Evolutionary conservation across 768 basidiomycete species (phyloP).

Genomic region (Tubosaeta sp.): DNA sequence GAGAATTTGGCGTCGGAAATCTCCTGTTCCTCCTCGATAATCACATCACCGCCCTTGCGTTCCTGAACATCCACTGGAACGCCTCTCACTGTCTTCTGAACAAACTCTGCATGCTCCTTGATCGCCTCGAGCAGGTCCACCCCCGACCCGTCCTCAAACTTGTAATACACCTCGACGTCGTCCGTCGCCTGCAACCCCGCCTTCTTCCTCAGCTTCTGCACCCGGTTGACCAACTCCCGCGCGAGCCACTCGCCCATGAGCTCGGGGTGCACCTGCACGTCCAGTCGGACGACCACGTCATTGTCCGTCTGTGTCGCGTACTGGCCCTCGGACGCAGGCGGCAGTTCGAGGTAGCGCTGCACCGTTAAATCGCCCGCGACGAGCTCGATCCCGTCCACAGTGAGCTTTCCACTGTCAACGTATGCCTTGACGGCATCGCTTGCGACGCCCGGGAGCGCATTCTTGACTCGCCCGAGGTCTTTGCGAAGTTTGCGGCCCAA

Average conservation of each 20-base stretch:
- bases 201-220: slow-evolving; percentile 94
- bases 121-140: slow-evolving; percentile 64
- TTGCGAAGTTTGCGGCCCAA: slow-evolving; percentile 92
- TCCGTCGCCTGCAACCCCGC: slow-evolving; percentile 94
- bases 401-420: slow-evolving; percentile 67
- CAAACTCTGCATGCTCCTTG: slow-evolving; percentile 58
- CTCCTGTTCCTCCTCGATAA: slow-evolving; percentile 87
- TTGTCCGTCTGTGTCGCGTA: slow-evolving; percentile 86
- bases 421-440: slow-evolving; percentile 83
- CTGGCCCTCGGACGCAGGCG: slow-evolving; percentile 52
- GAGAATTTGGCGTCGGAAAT: slow-evolving; percentile 74
- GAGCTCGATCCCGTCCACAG: slow-evolving; percentile 86
- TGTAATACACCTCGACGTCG: slow-evolving; percentile 85
- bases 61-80: slow-evolving; percentile 58
- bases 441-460: slow-evolving; percentile 72
- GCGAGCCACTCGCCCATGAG: slow-evolving; percentile 85
- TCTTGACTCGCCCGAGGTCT: slow-evolving; percentile 85
- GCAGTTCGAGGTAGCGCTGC: slow-evolving; percentile 85
- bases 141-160: slow-evolving; percentile 66
- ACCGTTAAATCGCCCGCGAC: slow-evolving; percentile 88
- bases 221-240: slow-evolving; percentile 85
- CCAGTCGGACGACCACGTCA: slow-evolving; percentile 91
- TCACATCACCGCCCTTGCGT: slow-evolving; percentile 44
- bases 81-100: slow-evolving; percentile 71
- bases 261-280: slow-evolving; percentile 83